Conservation (phyloP, 345 rosid genomes). For the Sapria himalayana region DNA sequence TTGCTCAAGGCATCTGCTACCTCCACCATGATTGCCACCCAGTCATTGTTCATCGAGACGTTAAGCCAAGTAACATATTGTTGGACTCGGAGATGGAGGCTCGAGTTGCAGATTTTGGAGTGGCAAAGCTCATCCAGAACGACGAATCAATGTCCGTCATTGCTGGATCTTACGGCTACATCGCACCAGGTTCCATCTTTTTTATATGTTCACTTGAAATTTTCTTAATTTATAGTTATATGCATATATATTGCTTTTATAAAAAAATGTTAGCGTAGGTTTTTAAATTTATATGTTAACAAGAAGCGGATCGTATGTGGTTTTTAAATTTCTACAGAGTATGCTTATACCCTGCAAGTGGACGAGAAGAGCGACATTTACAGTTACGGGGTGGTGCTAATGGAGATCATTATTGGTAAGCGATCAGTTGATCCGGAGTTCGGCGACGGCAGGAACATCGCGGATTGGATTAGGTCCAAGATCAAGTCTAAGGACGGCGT, state of each 20-base stretch:
- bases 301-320: neutral
- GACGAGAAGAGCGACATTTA: conserved; percentile 95
- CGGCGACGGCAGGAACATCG: conserved; percentile 89
- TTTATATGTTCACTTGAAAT: conserved; percentile 4
- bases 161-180: conserved; percentile 97
- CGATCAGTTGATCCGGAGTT: conserved; percentile 73
- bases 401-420: conserved; percentile 65
- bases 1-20: conserved; percentile 97
- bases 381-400: conserved; percentile 74
- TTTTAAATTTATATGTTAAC: neutral
- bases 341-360: conserved; percentile 83
- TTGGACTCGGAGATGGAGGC: conserved; percentile 90
- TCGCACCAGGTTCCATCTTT: conserved; percentile 62
- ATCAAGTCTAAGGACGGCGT: conserved; percentile 47
- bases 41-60: conserved; percentile 88
- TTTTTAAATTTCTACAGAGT: conserved; percentile 26
- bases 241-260: conserved; percentile 6
- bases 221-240: too few species aligned
- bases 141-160: conserved; percentile 99
- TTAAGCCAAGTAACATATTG: conserved; percentile 78
- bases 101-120: conserved; percentile 96
- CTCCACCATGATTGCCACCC: conserved; percentile 98
- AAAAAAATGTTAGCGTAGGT: neutral
- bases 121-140: conserved; percentile 67
- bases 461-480: conserved; percentile 82